phyloP scores from a whole-genome alignment of 768 basidiomycete genomes.

The Boletus patriciae region DNA sequence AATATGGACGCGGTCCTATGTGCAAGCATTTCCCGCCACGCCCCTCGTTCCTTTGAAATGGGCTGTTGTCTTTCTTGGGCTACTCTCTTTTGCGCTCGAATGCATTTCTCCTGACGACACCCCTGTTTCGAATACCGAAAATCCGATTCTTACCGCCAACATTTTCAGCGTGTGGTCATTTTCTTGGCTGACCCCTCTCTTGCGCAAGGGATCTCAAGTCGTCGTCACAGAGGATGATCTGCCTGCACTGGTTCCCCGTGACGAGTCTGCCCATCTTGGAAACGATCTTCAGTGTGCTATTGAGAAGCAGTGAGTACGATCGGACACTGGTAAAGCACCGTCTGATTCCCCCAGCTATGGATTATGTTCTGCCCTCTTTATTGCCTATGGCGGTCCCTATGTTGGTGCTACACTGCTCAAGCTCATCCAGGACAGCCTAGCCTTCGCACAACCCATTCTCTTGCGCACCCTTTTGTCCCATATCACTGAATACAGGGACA shows the following conservation, averaged over 20 bases:
- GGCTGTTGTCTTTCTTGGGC: conserved; percentile 42
- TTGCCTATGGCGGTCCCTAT: conserved; percentile 80
- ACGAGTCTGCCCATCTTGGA: conserved; percentile 73
- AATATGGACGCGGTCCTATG: conserved; percentile 61
- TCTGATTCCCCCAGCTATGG: conserved; percentile 43
- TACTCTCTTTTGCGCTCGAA: conserved; percentile 64
- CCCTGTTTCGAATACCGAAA: conserved; percentile 50
- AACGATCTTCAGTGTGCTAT: conserved; percentile 58
- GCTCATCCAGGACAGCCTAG: conserved; percentile 70
- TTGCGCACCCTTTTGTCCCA: conserved; percentile 77
- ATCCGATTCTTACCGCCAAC: conserved; percentile 72
- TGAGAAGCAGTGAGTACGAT: conserved; percentile 55
- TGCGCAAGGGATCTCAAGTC: conserved; percentile 62
- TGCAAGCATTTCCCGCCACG: conserved; percentile 32
- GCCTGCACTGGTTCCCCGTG: conserved; percentile 63
- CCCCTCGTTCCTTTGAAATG: conserved; percentile 47
- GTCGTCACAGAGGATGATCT: conserved; percentile 86
- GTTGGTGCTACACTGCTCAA: conserved; percentile 62
- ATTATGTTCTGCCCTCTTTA: conserved; percentile 70
- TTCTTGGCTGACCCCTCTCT: conserved; percentile 79
- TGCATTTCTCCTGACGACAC: conserved; percentile 61
- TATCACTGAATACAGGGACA: conserved; percentile 71
- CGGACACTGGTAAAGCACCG: background rate
- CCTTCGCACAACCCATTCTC: conserved; percentile 85
- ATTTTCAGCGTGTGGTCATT: conserved; percentile 82